Conservation (phyloP, 805 yeast genomes). For the Saturnispora silvae region DNA sequence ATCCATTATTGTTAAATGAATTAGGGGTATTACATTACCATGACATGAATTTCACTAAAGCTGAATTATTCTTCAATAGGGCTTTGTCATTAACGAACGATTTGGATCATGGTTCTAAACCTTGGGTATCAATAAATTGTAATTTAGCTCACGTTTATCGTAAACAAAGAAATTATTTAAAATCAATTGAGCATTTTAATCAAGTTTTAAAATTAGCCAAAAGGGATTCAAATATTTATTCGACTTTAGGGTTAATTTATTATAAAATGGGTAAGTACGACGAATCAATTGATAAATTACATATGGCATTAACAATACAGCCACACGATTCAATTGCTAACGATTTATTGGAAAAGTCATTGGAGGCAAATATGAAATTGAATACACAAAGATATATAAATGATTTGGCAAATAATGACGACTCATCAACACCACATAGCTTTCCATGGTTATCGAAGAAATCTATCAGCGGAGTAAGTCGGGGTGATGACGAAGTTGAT, state of each 20-base stretch:
- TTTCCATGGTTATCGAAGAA: slow-evolving; percentile 8
- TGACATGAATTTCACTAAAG: slow-evolving; percentile 50
- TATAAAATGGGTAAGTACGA: slow-evolving; percentile 54
- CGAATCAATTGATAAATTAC: slow-evolving; percentile 67
- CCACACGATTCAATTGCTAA: slow-evolving; percentile 79
- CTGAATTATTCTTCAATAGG: slow-evolving; percentile 59
- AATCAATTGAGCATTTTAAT: slow-evolving; percentile 66
- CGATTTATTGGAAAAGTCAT: slow-evolving; percentile 71
- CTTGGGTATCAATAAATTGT: slow-evolving; percentile 77
- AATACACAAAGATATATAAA: slow-evolving; percentile 15
- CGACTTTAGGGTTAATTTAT: slow-evolving; percentile 79
- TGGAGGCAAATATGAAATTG: slow-evolving; percentile 41
- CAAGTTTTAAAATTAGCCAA: slow-evolving; percentile 62
- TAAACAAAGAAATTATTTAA: slow-evolving; percentile 45
- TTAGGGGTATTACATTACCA: slow-evolving; percentile 88
- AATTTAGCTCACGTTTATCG: slow-evolving; percentile 87
- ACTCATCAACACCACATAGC: slow-evolving; percentile 6
- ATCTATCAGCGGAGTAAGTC: no score
- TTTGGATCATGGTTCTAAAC: slow-evolving; percentile 66
- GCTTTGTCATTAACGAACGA: slow-evolving; percentile 62
- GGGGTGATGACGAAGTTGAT: no score
- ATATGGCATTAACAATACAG: slow-evolving; percentile 66
- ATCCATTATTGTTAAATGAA: slow-evolving; percentile 84
- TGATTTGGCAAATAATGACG: not conserved
- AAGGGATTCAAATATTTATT: slow-evolving; percentile 57